A percentile compares a stretch with the other conserved stretches of the same genome.
Conservation (phyloP, 768 basidiomycete species). For the Lactifluus subvellereus region DNA sequence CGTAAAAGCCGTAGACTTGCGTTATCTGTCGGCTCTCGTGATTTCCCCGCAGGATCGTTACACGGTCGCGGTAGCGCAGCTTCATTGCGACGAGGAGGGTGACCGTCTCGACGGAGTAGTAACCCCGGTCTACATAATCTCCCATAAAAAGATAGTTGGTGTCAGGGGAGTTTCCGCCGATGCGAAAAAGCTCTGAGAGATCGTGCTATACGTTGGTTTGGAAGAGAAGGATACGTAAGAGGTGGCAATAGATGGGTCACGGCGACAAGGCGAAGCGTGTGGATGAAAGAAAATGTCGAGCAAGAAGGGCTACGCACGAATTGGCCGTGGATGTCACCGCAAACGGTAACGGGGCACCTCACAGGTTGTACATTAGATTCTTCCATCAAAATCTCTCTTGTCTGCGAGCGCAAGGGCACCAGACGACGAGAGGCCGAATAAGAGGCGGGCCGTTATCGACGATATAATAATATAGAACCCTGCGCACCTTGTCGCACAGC, state of each 20-base stretch:
- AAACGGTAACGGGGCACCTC: constrained; percentile 97
- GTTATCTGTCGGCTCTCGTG: constrained; percentile 99
- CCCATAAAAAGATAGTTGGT: constrained; percentile 99
- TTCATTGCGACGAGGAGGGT: constrained; percentile 96
- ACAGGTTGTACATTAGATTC: constrained; percentile 99
- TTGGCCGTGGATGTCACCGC: constrained; percentile 99
- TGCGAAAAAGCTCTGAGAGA: constrained; percentile 96
- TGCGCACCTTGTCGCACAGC: constrained; percentile 94
- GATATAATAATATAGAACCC: constrained; percentile 26
- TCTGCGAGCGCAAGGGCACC: constrained; percentile 43
- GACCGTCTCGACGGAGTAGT: constrained; percentile 99
- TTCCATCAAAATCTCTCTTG: constrained; percentile 97
- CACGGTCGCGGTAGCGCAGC: constrained; percentile 94
- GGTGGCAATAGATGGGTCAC: constrained; percentile 18
- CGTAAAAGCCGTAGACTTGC: constrained; percentile 99
- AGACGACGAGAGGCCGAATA: constrained; percentile 12
- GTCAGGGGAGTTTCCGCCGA: constrained; percentile 97
- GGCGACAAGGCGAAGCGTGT: constrained; percentile 5
- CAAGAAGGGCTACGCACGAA: constrained; percentile 64
- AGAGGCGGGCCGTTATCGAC: constrained; percentile 31
- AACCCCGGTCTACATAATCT: constrained; percentile 98
- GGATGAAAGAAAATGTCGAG: constrained; percentile 23
- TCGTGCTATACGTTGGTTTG: constrained; percentile 67
- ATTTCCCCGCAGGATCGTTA: constrained; percentile 96
- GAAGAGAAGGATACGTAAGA: constrained; percentile 15